A percentile compares a stretch with the other conserved stretches of the same genome.
Evolutionary conservation across 2,329 filamentous ascomycete species (phyloP).

Genomic region (Claviceps fusiformis): DNA sequence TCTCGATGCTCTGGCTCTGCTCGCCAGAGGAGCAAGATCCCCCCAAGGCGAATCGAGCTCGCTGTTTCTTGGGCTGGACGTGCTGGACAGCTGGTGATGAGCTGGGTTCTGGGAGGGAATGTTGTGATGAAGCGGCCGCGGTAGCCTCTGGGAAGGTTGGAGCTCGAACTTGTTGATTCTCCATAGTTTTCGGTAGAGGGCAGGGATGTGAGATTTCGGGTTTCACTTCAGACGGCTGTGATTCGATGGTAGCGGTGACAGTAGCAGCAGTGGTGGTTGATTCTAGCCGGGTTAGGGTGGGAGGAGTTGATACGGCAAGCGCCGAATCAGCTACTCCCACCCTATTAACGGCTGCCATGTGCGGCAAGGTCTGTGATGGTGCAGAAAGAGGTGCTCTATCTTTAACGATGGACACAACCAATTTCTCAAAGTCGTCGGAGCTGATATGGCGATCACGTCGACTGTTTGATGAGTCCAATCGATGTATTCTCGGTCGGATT

Average conservation of each 20-base stretch:
- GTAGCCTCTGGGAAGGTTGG: constrained; percentile 33
- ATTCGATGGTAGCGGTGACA: constrained; percentile 24
- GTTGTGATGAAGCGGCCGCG: constrained; percentile 35
- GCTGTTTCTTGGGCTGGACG: constrained; percentile 51
- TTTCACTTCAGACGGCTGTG: constrained; percentile 5
- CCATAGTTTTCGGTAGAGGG: constrained; percentile 14
- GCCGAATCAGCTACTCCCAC: too few relatives aligned
- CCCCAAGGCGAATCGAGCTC: constrained; percentile 57
- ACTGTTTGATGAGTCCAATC: constrained; percentile 59
- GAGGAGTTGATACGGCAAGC: constrained; percentile 14
- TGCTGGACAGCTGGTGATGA: constrained; percentile 47
- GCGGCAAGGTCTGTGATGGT: constrained; percentile 15
- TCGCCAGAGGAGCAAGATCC: constrained; percentile 65
- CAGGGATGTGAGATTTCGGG: constrained; percentile 14
- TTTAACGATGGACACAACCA: constrained; percentile 86
- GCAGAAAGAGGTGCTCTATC: constrained; percentile 52
- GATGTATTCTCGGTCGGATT: constrained; percentile 54
- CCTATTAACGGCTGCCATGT: constrained; percentile 28
- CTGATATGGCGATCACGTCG: constrained; percentile 82
- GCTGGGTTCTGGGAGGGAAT: constrained; percentile 45
- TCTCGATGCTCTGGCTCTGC: constrained; percentile 34
- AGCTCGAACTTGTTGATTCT: constrained; percentile 56
- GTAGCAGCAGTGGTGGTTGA: too few relatives aligned
- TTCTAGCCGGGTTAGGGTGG: constrained; percentile 26
- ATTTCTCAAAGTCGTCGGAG: constrained; percentile 84